Conservation (phyloP, 768 basidiomycete species). For the Auricularia sp. region DNA sequence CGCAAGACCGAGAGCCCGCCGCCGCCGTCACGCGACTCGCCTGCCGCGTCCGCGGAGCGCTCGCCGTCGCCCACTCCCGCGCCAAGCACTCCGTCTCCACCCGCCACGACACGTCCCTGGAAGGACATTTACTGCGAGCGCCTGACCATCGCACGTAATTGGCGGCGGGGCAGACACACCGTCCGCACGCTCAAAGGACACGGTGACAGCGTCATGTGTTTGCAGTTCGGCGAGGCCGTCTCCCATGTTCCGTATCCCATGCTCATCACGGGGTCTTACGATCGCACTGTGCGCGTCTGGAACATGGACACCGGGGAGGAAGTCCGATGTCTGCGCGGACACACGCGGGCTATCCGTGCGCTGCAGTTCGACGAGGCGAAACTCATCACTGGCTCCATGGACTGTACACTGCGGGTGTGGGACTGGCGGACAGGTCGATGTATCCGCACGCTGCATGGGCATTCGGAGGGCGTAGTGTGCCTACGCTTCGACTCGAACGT, state of each 20-base stretch:
- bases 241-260: slow-evolving; percentile 80
- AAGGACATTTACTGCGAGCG: slow-evolving; percentile 97
- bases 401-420: slow-evolving; percentile 91
- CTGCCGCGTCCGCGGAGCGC: slow-evolving; percentile 7
- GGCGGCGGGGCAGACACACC: slow-evolving; percentile 85
- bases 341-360: slow-evolving; percentile 83
- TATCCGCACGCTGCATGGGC: slow-evolving; percentile 79
- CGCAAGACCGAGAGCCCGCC: slow-evolving; percentile 13
- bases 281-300: slow-evolving; percentile 91
- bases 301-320: slow-evolving; percentile 87
- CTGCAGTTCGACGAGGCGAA: slow-evolving; percentile 95
- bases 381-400: slow-evolving; percentile 94
- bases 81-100: slow-evolving; percentile 17
- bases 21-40: background rate
- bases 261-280: slow-evolving; percentile 96
- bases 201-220: slow-evolving; percentile 92
- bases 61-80: slow-evolving; percentile 13
- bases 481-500: slow-evolving; percentile 88
- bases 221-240: slow-evolving; percentile 85
- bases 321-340: slow-evolving; percentile 76
- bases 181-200: slow-evolving; percentile 85
- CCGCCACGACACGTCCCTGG: slow-evolving; percentile 77
- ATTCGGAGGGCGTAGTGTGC: slow-evolving; percentile 84
- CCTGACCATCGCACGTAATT: slow-evolving; percentile 92
- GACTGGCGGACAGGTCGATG: slow-evolving; percentile 88